phyloP scores from a whole-genome alignment of 495 filamentous ascomycete genomes.

The Thermothielavioides terrestris region DNA sequence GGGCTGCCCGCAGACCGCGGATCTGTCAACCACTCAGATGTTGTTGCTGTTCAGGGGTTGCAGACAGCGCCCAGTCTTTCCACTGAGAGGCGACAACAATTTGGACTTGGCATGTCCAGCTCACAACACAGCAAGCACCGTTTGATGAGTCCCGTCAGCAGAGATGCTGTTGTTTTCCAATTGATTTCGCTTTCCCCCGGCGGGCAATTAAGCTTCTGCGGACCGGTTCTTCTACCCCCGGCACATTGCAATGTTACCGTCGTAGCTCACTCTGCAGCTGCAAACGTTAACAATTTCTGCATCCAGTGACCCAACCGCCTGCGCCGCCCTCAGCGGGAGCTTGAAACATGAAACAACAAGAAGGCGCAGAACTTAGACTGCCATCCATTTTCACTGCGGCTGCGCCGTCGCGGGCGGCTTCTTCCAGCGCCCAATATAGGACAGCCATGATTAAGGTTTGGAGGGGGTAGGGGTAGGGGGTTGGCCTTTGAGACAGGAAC shows the following conservation, averaged over 20 bases:
- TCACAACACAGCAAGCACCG: too few relatives aligned
- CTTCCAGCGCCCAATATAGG: neutral
- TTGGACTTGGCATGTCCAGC: neutral
- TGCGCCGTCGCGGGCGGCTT: neutral
- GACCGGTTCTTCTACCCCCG: too few relatives aligned
- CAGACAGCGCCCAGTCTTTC: neutral
- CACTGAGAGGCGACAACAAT: neutral
- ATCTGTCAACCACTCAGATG: neutral
- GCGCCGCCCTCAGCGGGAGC: constrained; percentile 1
- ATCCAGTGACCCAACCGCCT: neutral
- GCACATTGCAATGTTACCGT: too few relatives aligned
- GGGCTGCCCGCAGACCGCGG: neutral
- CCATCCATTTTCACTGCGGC: neutral
- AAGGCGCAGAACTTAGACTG: too few relatives aligned
- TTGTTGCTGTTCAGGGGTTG: neutral
- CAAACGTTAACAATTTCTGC: too few relatives aligned
- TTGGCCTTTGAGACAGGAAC: too few relatives aligned
- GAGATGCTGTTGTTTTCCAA: too few relatives aligned
- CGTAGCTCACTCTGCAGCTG: too few relatives aligned
- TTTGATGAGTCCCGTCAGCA: too few relatives aligned
- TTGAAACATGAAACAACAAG: constrained; percentile 8
- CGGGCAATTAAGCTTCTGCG: too few relatives aligned
- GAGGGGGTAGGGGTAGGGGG: neutral
- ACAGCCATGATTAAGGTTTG: neutral
- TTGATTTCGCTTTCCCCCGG: too few relatives aligned